These are phyloP conservation scores for Rhododendron henanense DNA, from an alignment of 148 eudicot species.

Conservation along the genomic window DNA sequence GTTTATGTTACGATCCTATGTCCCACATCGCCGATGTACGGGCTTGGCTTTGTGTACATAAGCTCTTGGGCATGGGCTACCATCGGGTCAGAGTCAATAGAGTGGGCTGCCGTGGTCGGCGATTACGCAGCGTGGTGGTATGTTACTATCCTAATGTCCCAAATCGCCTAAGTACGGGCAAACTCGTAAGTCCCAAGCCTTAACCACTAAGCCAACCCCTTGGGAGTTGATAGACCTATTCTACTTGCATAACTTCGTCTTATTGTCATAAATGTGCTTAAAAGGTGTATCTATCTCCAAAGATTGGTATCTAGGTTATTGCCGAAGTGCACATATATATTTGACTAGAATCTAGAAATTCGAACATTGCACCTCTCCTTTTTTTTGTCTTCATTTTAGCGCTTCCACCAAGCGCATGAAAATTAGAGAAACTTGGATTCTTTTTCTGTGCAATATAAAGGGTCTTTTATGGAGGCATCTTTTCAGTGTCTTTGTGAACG, in stretches of 20 bases:
- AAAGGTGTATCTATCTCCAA: not conserved
- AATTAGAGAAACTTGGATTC: not conserved
- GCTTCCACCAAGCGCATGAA: not conserved
- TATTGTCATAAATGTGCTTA: not conserved
- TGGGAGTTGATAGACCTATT: not conserved
- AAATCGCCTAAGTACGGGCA: too few species aligned
- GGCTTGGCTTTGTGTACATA: too few species aligned
- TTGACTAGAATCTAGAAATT: not conserved
- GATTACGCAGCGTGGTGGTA: too few species aligned
- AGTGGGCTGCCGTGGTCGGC: too few species aligned
- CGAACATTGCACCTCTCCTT: not conserved
- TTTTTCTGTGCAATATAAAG: not conserved
- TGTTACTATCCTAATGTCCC: too few species aligned
- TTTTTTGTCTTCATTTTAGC: not conserved
- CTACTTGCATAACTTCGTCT: not conserved
- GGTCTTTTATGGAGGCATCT: not conserved
- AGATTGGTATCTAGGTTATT: not conserved
- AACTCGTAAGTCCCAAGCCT: too few species aligned
- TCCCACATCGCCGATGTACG: too few species aligned
- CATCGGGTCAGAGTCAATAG: too few species aligned
- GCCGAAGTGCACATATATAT: not conserved
- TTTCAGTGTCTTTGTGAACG: not conserved
- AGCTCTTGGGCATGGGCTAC: too few species aligned
- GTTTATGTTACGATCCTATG: too few species aligned
- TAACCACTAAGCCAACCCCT: too few species aligned